Evolutionary conservation across 2,329 filamentous ascomycete genomes (phyloP), one percentile per base, ranked within the genome.

Genomic region (Sporothrix dimorphospora): DNA sequence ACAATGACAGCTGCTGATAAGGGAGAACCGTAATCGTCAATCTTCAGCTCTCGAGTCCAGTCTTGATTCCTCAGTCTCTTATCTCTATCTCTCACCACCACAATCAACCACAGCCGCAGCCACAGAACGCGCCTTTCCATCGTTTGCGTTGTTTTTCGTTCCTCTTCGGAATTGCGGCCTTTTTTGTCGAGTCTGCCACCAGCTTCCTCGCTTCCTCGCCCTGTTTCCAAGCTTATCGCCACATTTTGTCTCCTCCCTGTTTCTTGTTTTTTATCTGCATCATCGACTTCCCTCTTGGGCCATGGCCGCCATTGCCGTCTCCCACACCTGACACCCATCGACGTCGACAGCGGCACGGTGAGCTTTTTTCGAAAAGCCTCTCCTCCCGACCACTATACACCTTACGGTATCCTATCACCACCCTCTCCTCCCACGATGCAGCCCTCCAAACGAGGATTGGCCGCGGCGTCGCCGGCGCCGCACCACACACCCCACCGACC

Each of bases 1-100:
- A 53, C 24, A 59, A 38, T 21, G 34, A 63, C 19, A 63, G 59
- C n/a, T 45, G 53, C 55, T 38, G 57, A 63, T 63, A 61, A 61
- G 57, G 57, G 34, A 42, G n/a, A 27, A 12, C 16, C 4, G 30
- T 30, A 40, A 12, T 21, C 57, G 14, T 53, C n/a, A 24, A 12
- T 16, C 5, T n/a, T n/a, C n/a, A n/a, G n/a, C n/a, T n/a, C n/a
- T 42, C 57, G 55, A 38, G 14, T 47, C 19, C 1, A 6, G 42
- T 47, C 12, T 16, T 16, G 14, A 34, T 34, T 34, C 30, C 30
- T 34, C 30, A 34, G 6, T 34, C 30, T 34, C 6, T 34, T 3
- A 3, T 9, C 9, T 49, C n/a, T 7, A 38, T n/a, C 55, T 40
- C 19, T 40, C 55, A 59, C 30, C 55, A 59, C 30, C 55, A 40